Conservation (phyloP, 2,329 filamentous ascomycete species). For the Beauveria medogensis region DNA sequence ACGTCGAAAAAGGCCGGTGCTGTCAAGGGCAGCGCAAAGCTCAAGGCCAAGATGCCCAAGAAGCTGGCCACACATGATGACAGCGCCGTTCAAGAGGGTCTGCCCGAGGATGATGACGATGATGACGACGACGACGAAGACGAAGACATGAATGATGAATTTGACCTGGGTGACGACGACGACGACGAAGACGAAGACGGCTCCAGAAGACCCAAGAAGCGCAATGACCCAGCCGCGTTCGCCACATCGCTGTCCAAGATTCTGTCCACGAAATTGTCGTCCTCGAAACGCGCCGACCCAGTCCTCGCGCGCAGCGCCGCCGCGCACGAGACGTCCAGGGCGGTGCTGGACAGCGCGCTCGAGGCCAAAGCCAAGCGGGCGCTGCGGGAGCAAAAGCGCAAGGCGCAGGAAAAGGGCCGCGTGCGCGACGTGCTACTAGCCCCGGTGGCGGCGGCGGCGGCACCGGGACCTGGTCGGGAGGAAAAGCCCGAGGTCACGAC, state of each 20-base stretch:
- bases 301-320: slow-evolving; percentile 78
- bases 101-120: slow-evolving; percentile 16
- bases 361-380: slow-evolving; percentile 75
- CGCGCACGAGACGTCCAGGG: slow-evolving; percentile 63
- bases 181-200: slow-evolving; percentile 30
- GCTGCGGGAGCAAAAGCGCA: slow-evolving; percentile 70
- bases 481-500: slow-evolving; percentile 35
- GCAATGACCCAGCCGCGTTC: slow-evolving; percentile 87
- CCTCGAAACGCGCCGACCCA: slow-evolving; percentile 74
- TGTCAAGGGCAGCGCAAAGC: slow-evolving; percentile 22
- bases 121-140: slow-evolving; percentile 27
- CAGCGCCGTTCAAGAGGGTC: slow-evolving; percentile 23
- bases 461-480: slow-evolving; percentile 19
- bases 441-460: slow-evolving; percentile 37
- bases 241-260: slow-evolving; percentile 92
- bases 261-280: slow-evolving; percentile 78
- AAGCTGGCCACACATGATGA: slow-evolving; percentile 27
- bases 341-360: slow-evolving; percentile 66
- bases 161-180: slow-evolving; percentile 23
- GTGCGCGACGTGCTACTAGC: slow-evolving; percentile 75
- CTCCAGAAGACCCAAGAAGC: slow-evolving; percentile 53
- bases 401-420: slow-evolving; percentile 75
- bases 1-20: slow-evolving; percentile 20
- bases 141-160: slow-evolving; percentile 28
- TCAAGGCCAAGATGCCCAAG: slow-evolving; percentile 20